Evolutionary conservation across 2,329 filamentous ascomycete genomes (phyloP), one percentile per base, ranked within the genome.

Genomic region (Leptographium flavum): DNA sequence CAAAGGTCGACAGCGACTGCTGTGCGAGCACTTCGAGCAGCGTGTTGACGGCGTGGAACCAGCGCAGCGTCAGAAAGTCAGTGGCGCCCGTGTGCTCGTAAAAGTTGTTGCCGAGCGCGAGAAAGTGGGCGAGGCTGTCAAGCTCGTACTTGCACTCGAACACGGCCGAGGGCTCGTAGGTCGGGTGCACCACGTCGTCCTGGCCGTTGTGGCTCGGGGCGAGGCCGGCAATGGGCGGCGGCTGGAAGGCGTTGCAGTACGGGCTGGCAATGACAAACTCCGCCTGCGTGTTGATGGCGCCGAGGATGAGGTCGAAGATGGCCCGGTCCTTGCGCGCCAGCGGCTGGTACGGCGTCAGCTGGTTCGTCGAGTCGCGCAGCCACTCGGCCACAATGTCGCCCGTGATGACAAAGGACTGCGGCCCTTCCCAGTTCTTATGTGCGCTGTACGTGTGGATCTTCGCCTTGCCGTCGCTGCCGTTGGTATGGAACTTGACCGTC

Each of bases 81-180:
- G 73, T 82, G 0, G 85, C 90, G 2, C 73, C 73, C 0, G 87
- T 93, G 57, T 85, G 74, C 33, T 83, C 76, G 63, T 92, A 73
- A 63, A 94, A 96, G 54, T 94, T 80, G 56, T 94, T 95, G 17
- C 73, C 76, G 2, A 98, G 66, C 0, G 83, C 79, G 6, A 98
- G 72, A 60, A 98, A 98, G 58, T 93, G 82, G 0, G 88, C 92
- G 1, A 98, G 71, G 9, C 88, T 95, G 64, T 98, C 92, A 21
- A 98, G 78, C 66, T 98, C 92, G 63, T 96, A 98, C 64, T 98
- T 98, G 75, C 92, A 98, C 63, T 98, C 92, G 53, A 95, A 98
- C 4, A 98, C 92, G 41, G 80, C 75, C 0, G 71, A 76, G 0
- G 82, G 82, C 57, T 96, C 87, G 58, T 94, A 96, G 1, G 71